Evolutionary conservation across 2,329 filamentous ascomycete species (phyloP).

Genomic region (Pleomassaria siparia): DNA sequence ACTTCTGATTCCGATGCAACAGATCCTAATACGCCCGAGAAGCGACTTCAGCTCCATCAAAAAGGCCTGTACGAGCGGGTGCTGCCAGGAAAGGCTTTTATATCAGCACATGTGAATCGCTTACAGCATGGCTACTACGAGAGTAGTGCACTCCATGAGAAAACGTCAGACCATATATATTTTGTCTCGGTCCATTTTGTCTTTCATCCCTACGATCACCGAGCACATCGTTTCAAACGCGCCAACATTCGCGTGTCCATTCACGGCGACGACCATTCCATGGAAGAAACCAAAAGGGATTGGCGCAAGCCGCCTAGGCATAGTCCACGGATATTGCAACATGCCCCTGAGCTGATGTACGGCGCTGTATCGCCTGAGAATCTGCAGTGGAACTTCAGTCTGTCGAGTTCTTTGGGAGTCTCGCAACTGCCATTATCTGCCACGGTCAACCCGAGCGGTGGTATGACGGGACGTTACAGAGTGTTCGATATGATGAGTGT

Average conservation of each 20-base stretch:
- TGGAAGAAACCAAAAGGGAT: slow-evolving; percentile 9
- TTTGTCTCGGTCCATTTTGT: slow-evolving; percentile 54
- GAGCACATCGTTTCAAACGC: slow-evolving; percentile 50
- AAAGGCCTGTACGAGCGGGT: slow-evolving; percentile 53
- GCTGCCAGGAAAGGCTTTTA: slow-evolving; percentile 51
- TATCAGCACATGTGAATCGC: slow-evolving; percentile 54
- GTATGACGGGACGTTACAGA: slow-evolving; percentile 45
- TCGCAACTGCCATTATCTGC: slow-evolving; percentile 48
- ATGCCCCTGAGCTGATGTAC: slow-evolving; percentile 54
- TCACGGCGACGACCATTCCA: slow-evolving; percentile 24
- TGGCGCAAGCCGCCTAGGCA: slow-evolving; percentile 18
- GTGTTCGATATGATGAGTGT: slow-evolving; percentile 55
- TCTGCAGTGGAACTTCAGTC: slow-evolving; percentile 52
- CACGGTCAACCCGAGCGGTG: slow-evolving; percentile 46
- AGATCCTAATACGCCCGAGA: slow-evolving; percentile 28
- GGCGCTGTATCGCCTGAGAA: slow-evolving; percentile 51
- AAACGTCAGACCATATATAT: slow-evolving; percentile 47
- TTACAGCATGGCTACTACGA: slow-evolving; percentile 54
- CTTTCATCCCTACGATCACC: slow-evolving; percentile 50
- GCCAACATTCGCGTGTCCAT: slow-evolving; percentile 48
- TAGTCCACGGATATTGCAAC: slow-evolving; percentile 50
- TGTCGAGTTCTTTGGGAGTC: slow-evolving; percentile 50
- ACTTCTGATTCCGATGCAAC: slow-evolving; percentile 26
- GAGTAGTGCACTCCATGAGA: slow-evolving; percentile 46
- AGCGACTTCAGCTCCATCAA: slow-evolving; percentile 31